These are phyloP conservation scores for Cystofilobasidium ferigula DNA, from an alignment of 768 basidiomycete species.

Conservation along the genomic window DNA sequence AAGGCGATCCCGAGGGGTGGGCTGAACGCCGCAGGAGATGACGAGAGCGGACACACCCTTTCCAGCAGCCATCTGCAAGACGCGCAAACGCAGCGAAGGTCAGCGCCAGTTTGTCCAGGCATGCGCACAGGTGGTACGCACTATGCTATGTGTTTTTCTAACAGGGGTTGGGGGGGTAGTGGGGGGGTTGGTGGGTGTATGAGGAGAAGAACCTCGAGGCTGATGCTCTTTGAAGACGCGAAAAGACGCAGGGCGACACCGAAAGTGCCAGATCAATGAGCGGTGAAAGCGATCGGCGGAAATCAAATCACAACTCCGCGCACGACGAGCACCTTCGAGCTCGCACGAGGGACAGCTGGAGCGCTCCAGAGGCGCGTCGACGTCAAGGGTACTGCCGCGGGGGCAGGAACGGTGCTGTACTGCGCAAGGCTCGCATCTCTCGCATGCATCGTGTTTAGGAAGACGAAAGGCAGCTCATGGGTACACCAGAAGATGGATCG, in stretches of 20 bases:
- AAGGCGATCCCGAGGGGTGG: too few relatives aligned
- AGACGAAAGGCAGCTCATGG: too few relatives aligned
- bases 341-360: too few relatives aligned
- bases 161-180: background rate
- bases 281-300: too few relatives aligned
- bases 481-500: too few relatives aligned
- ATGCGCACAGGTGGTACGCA: background rate
- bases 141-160: background rate
- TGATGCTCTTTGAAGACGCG: background rate
- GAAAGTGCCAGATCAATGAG: background rate
- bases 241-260: background rate
- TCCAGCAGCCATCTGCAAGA: constrained; percentile 1
- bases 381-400: too few relatives aligned
- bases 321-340: too few relatives aligned
- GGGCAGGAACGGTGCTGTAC: too few relatives aligned
- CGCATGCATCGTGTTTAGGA: too few relatives aligned
- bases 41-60: background rate
- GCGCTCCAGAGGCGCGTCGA: too few relatives aligned
- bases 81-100: background rate
- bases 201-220: background rate
- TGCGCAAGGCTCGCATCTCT: too few relatives aligned
- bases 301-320: too few relatives aligned
- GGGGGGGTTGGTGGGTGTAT: background rate
- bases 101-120: background rate
- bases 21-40: background rate